phyloP scores from a whole-genome alignment of 73 alveolate genomes.

The Stentor roeselii region DNA sequence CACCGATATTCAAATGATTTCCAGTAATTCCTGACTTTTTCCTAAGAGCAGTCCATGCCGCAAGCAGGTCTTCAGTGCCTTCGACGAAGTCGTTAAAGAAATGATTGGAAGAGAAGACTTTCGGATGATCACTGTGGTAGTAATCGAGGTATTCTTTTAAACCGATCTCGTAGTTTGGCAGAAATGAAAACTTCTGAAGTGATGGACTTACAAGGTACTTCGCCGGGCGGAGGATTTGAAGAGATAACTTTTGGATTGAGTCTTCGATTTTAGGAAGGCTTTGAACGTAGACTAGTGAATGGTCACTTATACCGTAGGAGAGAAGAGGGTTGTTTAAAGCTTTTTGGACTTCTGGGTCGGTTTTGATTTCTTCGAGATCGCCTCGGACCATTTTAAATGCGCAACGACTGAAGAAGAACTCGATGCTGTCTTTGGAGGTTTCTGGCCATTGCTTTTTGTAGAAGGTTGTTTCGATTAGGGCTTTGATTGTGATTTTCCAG shows the following conservation, averaged over 20 bases:
- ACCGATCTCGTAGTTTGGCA: neutral
- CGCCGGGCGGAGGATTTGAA: neutral
- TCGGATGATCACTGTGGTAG: neutral
- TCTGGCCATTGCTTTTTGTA: slow-evolving; percentile 25
- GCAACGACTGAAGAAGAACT: neutral
- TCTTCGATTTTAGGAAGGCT: too few species aligned
- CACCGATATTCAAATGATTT: neutral
- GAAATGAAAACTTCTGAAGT: neutral
- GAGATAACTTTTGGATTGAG: neutral
- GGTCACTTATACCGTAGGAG: neutral
- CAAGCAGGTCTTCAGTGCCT: neutral
- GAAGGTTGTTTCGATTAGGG: neutral
- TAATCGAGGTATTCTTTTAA: neutral
- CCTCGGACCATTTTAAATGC: neutral
- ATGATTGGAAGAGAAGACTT: neutral
- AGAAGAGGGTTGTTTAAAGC: neutral
- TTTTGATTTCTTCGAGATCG: neutral
- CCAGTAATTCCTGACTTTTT: neutral
- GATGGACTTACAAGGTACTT: neutral
- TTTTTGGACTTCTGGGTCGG: neutral
- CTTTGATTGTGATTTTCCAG: slow-evolving; percentile 17
- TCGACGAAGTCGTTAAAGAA: neutral
- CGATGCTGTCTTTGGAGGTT: neutral
- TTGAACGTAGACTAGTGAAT: neutral
- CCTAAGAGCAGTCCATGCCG: neutral